Evolutionary conservation across 306 rosid genomes (phyloP).

Genomic region (Ziziphus jujuba): DNA sequence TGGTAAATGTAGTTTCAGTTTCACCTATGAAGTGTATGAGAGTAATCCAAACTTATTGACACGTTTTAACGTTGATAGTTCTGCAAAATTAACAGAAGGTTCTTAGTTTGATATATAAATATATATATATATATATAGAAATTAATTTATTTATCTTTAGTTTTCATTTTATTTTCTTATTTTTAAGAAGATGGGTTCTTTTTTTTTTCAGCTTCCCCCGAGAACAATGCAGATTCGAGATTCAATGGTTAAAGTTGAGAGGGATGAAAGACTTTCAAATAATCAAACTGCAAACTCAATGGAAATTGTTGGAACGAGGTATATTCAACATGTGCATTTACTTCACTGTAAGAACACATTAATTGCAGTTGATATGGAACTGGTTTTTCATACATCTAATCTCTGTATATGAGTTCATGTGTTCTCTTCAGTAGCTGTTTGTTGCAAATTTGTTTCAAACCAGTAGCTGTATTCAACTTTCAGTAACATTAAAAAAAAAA

Average conservation of each 20-base stretch:
- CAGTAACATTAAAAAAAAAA: no score
- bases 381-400: background rate
- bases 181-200: background rate
- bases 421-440: no score
- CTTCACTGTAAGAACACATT: background rate
- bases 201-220: slow-evolving; percentile 54
- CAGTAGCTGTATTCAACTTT: no score
- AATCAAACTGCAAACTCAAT: slow-evolving; percentile 49
- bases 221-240: slow-evolving; percentile 62
- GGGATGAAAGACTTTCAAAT: slow-evolving; percentile 28
- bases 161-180: background rate
- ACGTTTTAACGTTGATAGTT: background rate
- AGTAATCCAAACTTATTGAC: background rate
- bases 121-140: no score
- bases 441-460: no score
- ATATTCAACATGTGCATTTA: slow-evolving; percentile 19
- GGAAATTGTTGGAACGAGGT: slow-evolving; percentile 83
- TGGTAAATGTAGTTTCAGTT: background rate
- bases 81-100: background rate
- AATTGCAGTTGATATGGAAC: background rate
- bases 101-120: background rate
- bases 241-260: slow-evolving; percentile 69
- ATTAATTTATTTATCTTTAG: background rate
- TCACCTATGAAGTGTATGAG: background rate
- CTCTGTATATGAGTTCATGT: background rate